Percentiles rank a stretch among this genome's conserved stretches.
phyloP scores from a whole-genome alignment of 139 green algal genomes.

The Closterium sp. region DNA sequence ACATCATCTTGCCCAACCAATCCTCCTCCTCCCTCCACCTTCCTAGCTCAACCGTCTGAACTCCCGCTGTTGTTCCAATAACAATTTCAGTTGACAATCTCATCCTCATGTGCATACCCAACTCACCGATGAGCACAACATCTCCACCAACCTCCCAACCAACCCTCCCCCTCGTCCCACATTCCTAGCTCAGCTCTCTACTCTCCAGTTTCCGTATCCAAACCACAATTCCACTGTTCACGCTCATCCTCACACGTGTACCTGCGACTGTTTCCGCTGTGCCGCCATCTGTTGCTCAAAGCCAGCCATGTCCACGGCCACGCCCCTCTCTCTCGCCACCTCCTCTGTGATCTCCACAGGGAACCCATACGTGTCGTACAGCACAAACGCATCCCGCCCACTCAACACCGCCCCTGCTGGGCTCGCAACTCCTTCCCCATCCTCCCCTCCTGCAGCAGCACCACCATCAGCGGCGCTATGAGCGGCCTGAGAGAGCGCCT shows the following conservation, averaged over 20 bases:
- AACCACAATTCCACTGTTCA: too few species aligned
- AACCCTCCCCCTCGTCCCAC: too few species aligned
- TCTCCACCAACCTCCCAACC: too few species aligned
- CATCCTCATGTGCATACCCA: too few species aligned
- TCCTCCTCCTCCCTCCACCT: too few species aligned
- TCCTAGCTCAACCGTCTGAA: too few species aligned
- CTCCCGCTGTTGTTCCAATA: too few species aligned
- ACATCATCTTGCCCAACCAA: too few species aligned
- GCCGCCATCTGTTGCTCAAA: conserved; percentile 51
- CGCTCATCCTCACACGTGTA: not conserved
- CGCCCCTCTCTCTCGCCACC: conserved; percentile 48
- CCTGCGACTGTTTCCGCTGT: conserved; percentile 62
- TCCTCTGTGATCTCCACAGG: conserved; percentile 81
- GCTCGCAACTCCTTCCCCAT: not conserved
- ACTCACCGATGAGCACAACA: too few species aligned
- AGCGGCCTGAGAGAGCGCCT: not conserved
- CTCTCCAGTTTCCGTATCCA: too few species aligned
- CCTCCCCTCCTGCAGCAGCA: not conserved
- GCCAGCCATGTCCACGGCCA: conserved; percentile 55
- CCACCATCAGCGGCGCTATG: not conserved
- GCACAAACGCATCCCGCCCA: conserved; percentile 76
- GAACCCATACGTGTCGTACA: conserved; percentile 90
- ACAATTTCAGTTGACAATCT: too few species aligned
- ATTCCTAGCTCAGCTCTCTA: too few species aligned
- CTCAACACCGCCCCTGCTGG: conserved; percentile 39